A percentile compares a stretch with the other conserved stretches of the same genome.
These are phyloP conservation scores for Aspergillus niger DNA, from an alignment of 2,329 filamentous ascomycete genomes.

Conservation along the genomic window DNA sequence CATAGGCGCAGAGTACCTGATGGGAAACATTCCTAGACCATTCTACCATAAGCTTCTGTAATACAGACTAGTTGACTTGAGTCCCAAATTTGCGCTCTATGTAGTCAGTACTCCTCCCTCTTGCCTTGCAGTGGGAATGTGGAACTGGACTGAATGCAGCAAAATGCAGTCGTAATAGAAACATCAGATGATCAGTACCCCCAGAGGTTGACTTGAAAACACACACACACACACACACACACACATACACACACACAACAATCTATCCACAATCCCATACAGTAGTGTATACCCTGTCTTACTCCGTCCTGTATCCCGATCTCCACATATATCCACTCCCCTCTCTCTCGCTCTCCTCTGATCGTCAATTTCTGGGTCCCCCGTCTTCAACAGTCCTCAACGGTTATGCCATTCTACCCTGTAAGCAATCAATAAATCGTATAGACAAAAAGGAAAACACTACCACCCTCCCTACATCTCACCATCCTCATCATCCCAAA, in stretches of 20 bases:
- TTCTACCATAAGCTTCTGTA: neutral
- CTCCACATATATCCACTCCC: neutral
- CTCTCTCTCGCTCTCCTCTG: neutral
- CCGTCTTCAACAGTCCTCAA: neutral
- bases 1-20: neutral
- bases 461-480: neutral
- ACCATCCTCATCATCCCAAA: slow-evolving; percentile 18
- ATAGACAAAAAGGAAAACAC: neutral
- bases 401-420: neutral
- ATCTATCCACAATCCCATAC: neutral
- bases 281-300: neutral
- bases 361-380: neutral
- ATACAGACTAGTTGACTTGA: neutral
- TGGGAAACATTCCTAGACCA: neutral
- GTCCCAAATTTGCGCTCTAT: neutral
- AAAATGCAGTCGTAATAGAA: neutral
- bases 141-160: neutral
- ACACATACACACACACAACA: no score
- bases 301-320: neutral
- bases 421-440: neutral
- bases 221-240: no score
- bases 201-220: neutral
- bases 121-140: neutral
- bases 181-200: neutral
- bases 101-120: neutral